A percentile compares a stretch with the other conserved stretches of the same genome.
These are phyloP conservation scores for Fusarium temperatum DNA, from an alignment of 2,329 filamentous ascomycete species.

Conservation along the genomic window DNA sequence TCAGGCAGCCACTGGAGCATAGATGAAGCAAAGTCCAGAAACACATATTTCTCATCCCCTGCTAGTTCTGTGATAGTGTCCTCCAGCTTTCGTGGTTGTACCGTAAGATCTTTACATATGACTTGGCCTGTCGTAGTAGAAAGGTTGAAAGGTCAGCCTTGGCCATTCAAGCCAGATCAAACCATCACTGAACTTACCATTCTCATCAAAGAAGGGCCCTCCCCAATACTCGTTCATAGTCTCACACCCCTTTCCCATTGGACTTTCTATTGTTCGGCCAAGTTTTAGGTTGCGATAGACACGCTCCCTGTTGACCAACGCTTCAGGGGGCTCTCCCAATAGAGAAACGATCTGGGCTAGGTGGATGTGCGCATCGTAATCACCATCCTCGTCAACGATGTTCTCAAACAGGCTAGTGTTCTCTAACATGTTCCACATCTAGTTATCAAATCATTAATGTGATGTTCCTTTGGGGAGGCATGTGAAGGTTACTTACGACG, in stretches of 20 bases:
- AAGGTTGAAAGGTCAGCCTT: not conserved
- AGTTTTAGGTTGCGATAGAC: conserved; percentile 15
- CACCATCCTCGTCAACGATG: conserved; percentile 27
- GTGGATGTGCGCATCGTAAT: conserved; percentile 37
- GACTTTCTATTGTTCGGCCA: not conserved
- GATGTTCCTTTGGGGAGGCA: not conserved
- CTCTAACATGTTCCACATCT: conserved; percentile 42
- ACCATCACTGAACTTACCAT: not conserved
- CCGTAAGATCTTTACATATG: not conserved
- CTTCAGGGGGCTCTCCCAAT: conserved; percentile 21
- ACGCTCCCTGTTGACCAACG: conserved; percentile 27
- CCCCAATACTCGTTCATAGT: conserved; percentile 38
- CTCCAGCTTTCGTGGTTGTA: not conserved
- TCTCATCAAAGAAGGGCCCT: conserved; percentile 29
- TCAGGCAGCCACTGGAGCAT: conserved; percentile 43
- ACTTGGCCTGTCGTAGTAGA: not conserved
- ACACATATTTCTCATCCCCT: conserved; percentile 33
- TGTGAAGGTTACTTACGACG: not conserved
- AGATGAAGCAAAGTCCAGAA: conserved; percentile 32
- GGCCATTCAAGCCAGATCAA: too few species aligned
- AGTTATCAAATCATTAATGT: too few species aligned
- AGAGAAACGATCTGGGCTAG: conserved; percentile 33
- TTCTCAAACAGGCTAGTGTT: conserved; percentile 24
- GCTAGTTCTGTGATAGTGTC: conserved; percentile 30
- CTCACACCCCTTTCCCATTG: conserved; percentile 1